These are phyloP conservation scores for Phytophthora meadii DNA, from an alignment of 352 stramenopile species.

Conservation along the genomic window DNA sequence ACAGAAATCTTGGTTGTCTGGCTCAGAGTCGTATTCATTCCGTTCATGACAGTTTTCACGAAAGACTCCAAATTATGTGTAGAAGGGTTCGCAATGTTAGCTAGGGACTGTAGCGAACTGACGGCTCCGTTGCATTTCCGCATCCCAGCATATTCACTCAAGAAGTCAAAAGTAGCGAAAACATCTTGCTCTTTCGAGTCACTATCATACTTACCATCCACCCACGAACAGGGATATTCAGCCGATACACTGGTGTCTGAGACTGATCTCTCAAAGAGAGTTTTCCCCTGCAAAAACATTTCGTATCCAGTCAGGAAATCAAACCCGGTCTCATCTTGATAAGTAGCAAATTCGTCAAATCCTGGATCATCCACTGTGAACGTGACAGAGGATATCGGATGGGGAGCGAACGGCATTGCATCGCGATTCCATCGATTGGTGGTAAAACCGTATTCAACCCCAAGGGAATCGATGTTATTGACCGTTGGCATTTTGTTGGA, in stretches of 20 bases:
- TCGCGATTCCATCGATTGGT: conserved; percentile 48
- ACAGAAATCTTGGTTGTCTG: conserved; percentile 25
- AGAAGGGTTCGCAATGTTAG: conserved; percentile 29
- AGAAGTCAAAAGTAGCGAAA: conserved; percentile 24
- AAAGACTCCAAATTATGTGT: conserved; percentile 37
- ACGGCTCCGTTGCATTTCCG: conserved; percentile 39
- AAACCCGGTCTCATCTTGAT: conserved; percentile 12
- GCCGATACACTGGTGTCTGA: conserved; percentile 42
- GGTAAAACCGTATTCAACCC: conserved; percentile 43
- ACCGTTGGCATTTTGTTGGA: conserved; percentile 37
- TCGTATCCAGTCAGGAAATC: conserved; percentile 42
- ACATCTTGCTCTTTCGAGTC: conserved; percentile 12
- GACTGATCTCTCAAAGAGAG: conserved; percentile 41
- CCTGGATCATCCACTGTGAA: conserved; percentile 11
- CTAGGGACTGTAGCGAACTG: conserved; percentile 35
- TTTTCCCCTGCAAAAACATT: conserved; percentile 50
- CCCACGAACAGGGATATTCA: conserved; percentile 39
- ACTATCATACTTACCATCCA: conserved; percentile 25
- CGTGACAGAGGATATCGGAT: conserved; percentile 15
- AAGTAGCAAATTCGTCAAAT: too few species aligned
- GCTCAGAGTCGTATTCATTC: conserved; percentile 37
- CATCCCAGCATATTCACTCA: conserved; percentile 32
- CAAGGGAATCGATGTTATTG: conserved; percentile 36
- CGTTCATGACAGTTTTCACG: conserved; percentile 22
- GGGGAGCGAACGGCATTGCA: conserved; percentile 33